Conservation (phyloP, 371 early-diverging fungal species). For the Blastocladiella emersonii region DNA sequence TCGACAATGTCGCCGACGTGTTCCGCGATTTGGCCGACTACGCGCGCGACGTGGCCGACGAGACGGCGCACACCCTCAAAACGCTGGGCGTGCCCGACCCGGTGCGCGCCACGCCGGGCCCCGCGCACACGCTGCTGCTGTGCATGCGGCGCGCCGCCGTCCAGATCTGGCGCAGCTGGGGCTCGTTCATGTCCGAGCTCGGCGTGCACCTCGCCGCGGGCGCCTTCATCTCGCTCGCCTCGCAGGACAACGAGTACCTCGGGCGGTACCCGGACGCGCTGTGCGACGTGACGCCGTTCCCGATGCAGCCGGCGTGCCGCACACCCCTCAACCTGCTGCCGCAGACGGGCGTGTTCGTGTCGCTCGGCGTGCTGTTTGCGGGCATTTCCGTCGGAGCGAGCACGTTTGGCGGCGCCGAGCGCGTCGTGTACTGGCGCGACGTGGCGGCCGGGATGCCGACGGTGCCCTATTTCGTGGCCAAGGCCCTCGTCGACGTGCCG, state of each 20-base stretch:
- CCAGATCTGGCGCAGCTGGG: constrained; percentile 13
- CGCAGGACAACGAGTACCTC: constrained; percentile 13
- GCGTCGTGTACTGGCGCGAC: constrained; percentile 36
- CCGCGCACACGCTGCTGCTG: constrained; percentile 9
- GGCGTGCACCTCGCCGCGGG: constrained; percentile 16
- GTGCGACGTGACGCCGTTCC: constrained; percentile 9
- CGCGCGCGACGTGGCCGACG: constrained; percentile 1
- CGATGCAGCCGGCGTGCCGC: constrained; percentile 6
- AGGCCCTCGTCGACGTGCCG: constrained; percentile 32
- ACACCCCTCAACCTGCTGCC: constrained; percentile 1
- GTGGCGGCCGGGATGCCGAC: constrained; percentile 29
- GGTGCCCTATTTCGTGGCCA: constrained; percentile 33
- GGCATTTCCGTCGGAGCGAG: constrained; percentile 16
- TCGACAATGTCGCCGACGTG: neutral
- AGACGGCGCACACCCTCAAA: constrained; percentile 8
- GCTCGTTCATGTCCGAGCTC: constrained; percentile 11
- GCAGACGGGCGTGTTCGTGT: constrained; percentile 6
- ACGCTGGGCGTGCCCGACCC: constrained; percentile 20
- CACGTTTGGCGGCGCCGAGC: constrained; percentile 36
- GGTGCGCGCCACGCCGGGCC: constrained; percentile 11
- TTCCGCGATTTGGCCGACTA: neutral
- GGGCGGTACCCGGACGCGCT: constrained; percentile 13
- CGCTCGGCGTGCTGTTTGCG: constrained; percentile 7
- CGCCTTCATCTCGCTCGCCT: constrained; percentile 19
- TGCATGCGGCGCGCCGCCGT: constrained; percentile 15